phyloP scores from a whole-genome alignment of 1,284 basidiomycete genomes.

The Tilletia setariae region DNA sequence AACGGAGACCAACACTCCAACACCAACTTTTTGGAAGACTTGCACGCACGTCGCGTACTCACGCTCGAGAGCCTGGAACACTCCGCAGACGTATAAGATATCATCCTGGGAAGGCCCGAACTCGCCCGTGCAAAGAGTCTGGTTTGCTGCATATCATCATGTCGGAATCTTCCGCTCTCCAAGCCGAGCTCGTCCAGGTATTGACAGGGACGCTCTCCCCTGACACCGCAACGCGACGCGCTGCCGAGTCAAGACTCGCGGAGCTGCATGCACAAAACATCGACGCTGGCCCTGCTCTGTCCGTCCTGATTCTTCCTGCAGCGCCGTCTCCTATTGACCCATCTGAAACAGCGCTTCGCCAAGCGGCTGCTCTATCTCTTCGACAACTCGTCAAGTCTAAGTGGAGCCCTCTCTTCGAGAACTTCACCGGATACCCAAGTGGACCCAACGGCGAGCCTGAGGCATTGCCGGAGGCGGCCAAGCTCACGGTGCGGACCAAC shows the following conservation, averaged over 20 bases:
- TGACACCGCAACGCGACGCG: constrained; percentile 24
- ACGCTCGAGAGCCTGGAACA: no score
- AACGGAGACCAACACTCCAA: no score
- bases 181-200: constrained; percentile 8
- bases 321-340: constrained; percentile 21
- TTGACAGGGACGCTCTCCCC: constrained; percentile 29
- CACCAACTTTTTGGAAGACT: no score
- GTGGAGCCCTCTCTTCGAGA: constrained; percentile 46
- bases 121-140: no score
- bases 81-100: no score
- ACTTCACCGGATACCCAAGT: constrained; percentile 31
- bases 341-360: constrained; percentile 27
- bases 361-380: constrained; percentile 44
- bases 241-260: constrained; percentile 34
- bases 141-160: background rate
- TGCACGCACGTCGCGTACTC: no score
- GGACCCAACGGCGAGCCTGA: constrained; percentile 18
- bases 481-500: constrained; percentile 33
- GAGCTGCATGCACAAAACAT: constrained; percentile 26
- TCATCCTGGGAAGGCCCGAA: no score
- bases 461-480: constrained; percentile 30
- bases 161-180: background rate
- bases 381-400: constrained; percentile 43
- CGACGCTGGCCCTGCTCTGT: constrained; percentile 31
- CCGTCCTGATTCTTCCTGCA: constrained; percentile 26